These are phyloP conservation scores for Termitomyces sp. DNA, from an alignment of 768 basidiomycete species.

Conservation along the genomic window DNA sequence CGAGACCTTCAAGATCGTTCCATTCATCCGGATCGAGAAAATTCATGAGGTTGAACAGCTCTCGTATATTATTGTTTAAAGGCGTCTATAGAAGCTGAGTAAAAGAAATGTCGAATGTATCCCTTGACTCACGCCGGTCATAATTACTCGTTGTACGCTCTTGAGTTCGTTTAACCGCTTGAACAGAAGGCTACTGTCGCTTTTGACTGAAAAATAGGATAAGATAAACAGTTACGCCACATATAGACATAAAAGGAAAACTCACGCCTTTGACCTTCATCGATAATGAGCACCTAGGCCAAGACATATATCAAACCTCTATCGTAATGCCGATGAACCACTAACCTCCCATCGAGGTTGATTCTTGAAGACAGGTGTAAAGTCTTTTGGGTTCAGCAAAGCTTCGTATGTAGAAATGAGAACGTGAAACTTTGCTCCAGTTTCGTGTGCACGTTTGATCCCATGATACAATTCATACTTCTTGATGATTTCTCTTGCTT, in stretches of 20 bases:
- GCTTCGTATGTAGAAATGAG: slow-evolving; percentile 91
- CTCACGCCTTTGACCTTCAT: slow-evolving; percentile 89
- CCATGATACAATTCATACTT: slow-evolving; percentile 75
- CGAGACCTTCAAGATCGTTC: slow-evolving; percentile 68
- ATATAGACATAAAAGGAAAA: not conserved
- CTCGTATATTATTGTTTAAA: slow-evolving; percentile 93
- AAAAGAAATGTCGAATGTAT: not conserved
- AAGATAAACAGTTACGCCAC: slow-evolving; percentile 9
- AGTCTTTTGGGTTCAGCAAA: slow-evolving; percentile 65
- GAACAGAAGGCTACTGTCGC: slow-evolving; percentile 73
- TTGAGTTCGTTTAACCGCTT: slow-evolving; percentile 77
- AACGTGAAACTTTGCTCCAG: slow-evolving; percentile 74
- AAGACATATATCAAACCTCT: not conserved
- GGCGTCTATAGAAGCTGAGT: slow-evolving; percentile 56
- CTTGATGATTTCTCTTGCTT: slow-evolving; percentile 74
- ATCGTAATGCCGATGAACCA: not conserved
- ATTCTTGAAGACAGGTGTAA: slow-evolving; percentile 66
- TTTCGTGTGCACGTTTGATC: slow-evolving; percentile 30
- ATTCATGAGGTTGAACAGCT: slow-evolving; percentile 95
- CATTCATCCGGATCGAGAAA: slow-evolving; percentile 81
- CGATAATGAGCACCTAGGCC: slow-evolving; percentile 69
- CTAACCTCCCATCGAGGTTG: slow-evolving; percentile 84
- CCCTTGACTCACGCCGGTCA: slow-evolving; percentile 68
- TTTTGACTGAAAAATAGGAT: slow-evolving; percentile 58
- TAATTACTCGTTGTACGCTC: slow-evolving; percentile 73